A percentile compares a stretch with the other conserved stretches of the same genome.
Conservation (phyloP, 2,329 filamentous ascomycete species). For the Neopestalotiopsis sp. region DNA sequence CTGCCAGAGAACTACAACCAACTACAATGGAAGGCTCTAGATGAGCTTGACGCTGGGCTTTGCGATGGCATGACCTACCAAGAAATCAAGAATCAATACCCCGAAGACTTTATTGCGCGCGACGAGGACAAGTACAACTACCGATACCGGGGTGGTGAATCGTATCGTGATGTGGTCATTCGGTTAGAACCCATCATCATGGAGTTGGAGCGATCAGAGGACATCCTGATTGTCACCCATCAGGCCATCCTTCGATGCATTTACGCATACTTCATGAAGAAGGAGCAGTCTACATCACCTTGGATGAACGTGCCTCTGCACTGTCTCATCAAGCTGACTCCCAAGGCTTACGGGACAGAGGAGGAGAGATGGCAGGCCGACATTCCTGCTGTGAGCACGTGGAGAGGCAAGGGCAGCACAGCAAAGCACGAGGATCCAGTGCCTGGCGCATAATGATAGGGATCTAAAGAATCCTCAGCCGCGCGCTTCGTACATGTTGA, state of each 20-base stretch:
- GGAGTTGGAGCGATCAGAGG: constrained; percentile 95
- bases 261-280: constrained; percentile 99
- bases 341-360: constrained; percentile 90
- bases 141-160: constrained; percentile 95
- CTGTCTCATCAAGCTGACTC: constrained; percentile 94
- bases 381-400: constrained; percentile 95
- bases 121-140: constrained; percentile 99
- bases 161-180: constrained; percentile 94
- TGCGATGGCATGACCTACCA: constrained; percentile 97
- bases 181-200: constrained; percentile 99
- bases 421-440: constrained; percentile 80
- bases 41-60: constrained; percentile 94
- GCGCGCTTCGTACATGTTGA: background rate
- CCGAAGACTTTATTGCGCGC: constrained; percentile 92
- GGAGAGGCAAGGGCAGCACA: constrained; percentile 87
- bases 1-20: constrained; percentile 86
- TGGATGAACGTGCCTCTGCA: constrained; percentile 99
- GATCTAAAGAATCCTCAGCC: background rate
- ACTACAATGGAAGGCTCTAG: constrained; percentile 96
- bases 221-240: constrained; percentile 97
- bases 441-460: background rate
- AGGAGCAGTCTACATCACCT: constrained; percentile 87
- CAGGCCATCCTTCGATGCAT: constrained; percentile 97
- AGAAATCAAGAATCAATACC: constrained; percentile 88
- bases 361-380: constrained; percentile 87